phyloP scores from a whole-genome alignment of 2,329 filamentous ascomycete genomes.

The Albifimbria verrucaria region DNA sequence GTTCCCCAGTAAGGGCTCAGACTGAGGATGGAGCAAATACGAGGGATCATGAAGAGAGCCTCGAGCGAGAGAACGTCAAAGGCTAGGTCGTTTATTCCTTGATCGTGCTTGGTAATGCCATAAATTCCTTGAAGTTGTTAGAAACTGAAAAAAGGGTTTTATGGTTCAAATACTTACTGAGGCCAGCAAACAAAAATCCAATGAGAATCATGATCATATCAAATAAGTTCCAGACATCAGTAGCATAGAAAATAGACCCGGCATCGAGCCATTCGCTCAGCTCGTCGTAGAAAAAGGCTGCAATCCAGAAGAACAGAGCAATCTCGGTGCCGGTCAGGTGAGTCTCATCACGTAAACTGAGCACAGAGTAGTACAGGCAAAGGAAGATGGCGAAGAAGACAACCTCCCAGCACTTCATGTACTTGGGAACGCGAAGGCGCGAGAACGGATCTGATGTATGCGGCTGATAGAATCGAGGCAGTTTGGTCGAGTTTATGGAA shows the following conservation, averaged over 20 bases:
- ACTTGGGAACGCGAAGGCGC: constrained; percentile 73
- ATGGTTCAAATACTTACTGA: constrained; percentile 53
- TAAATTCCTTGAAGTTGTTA: constrained; percentile 25
- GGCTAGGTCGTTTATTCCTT: constrained; percentile 67
- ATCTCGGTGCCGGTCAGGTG: constrained; percentile 67
- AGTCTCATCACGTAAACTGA: constrained; percentile 67
- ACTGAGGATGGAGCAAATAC: constrained; percentile 82
- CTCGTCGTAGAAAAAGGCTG: constrained; percentile 84
- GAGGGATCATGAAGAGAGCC: constrained; percentile 84
- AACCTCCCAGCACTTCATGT: constrained; percentile 81
- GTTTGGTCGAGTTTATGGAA: constrained; percentile 70
- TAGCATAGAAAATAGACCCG: constrained; percentile 79
- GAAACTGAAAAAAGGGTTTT: neutral
- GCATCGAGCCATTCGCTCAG: constrained; percentile 82
- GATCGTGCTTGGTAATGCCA: constrained; percentile 46
- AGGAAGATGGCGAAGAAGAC: constrained; percentile 77
- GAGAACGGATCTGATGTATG: constrained; percentile 69
- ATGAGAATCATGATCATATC: constrained; percentile 72
- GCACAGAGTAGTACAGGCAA: constrained; percentile 79
- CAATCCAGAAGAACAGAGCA: constrained; percentile 80
- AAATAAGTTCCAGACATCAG: constrained; percentile 79
- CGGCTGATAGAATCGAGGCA: constrained; percentile 71
- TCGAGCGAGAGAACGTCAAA: constrained; percentile 90
- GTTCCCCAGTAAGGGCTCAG: constrained; percentile 89
- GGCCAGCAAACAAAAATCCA: constrained; percentile 65